Base-by-base conservation (phyloP, 768 basidiomycete genomes). In the Leucocoprinus birnbaumii region DNA sequence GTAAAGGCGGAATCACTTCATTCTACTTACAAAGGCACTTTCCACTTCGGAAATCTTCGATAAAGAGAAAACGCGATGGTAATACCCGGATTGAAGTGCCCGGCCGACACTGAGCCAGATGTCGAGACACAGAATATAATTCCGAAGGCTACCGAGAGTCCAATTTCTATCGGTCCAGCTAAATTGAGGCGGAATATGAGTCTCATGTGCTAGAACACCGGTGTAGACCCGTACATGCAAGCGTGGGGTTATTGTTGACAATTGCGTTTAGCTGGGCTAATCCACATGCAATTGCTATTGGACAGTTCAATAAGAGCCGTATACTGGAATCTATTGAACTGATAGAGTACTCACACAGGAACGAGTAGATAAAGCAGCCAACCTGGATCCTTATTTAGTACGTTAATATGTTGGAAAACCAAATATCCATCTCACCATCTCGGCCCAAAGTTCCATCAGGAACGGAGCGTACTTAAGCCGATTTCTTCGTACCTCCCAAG, bases 101-200 rank as follows among this genome's bases (percentile, higher is more conserved):
- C 52, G 14, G 52, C 43, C 2, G 52, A 53, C n/a, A 43, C 42
- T 19, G 43, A 37, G 7, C 44, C 44, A 21, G 26, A 19, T 14
- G 35, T 43, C 4, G 52, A 46, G 27, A 62, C 60, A n/a, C 57
- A 44, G 27, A 60, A 59, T 25, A 66, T 61, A 38, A 61, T 62
- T 22, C 65, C 63, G 18, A 64, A 60, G 38, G 58, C 55, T 8
- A 61, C 55, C 3, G 60, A 41, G 8, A 63, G 51, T 18, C 67
- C 66, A 41, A 65, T 63, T 69, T 53, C 47, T 41, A 49, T 41
- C n/a, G 51, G 45, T 25, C 45, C 54, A 18, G 43, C 31, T 37
- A 24, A n/a, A n/a, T n/a, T 24, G 31, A 19, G 38, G 14, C 25
- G 2, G 38, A 27, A 27, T 8, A 44, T 51, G 13, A 46, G 40